These are phyloP conservation scores for Urochloa ruziziensis DNA, from an alignment of 176 grass and related monocot genomes.

Conservation along the genomic window DNA sequence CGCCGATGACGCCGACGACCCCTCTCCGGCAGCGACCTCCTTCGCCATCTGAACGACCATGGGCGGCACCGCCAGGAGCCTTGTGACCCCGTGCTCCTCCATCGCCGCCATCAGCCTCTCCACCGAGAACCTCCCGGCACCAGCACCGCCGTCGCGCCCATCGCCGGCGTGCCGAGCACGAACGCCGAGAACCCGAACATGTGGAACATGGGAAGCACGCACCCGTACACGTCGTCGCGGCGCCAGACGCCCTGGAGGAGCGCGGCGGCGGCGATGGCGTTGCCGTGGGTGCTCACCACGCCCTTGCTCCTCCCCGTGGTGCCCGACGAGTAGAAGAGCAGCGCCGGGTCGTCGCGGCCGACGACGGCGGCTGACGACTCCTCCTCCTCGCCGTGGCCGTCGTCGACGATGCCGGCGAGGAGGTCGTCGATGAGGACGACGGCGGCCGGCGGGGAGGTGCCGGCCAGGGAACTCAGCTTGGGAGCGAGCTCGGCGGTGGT, in stretches of 20 bases:
- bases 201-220: constrained; percentile 55
- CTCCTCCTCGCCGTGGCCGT: background rate
- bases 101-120: constrained; percentile 25
- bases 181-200: constrained; percentile 60
- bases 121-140: constrained; percentile 10
- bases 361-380: background rate
- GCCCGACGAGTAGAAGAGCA: constrained; percentile 59
- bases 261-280: constrained; percentile 27
- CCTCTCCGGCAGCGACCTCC: background rate
- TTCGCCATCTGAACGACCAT: constrained; percentile 48
- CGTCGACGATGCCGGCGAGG: constrained; percentile 10
- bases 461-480: too few relatives aligned
- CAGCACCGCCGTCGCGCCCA: constrained; percentile 40
- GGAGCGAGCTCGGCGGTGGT: too few relatives aligned
- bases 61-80: constrained; percentile 44
- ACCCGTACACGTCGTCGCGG: constrained; percentile 38
- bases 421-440: constrained; percentile 40
- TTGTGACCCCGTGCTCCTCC: constrained; percentile 30
- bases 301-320: constrained; percentile 70
- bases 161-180: constrained; percentile 27
- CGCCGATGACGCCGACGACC: background rate
- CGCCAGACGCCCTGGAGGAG: constrained; percentile 26
- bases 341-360: constrained; percentile 7
- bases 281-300: constrained; percentile 48
- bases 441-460: constrained; percentile 33